Conservation (phyloP, 2,329 filamentous ascomycete species). For the Amauroascus niger region DNA sequence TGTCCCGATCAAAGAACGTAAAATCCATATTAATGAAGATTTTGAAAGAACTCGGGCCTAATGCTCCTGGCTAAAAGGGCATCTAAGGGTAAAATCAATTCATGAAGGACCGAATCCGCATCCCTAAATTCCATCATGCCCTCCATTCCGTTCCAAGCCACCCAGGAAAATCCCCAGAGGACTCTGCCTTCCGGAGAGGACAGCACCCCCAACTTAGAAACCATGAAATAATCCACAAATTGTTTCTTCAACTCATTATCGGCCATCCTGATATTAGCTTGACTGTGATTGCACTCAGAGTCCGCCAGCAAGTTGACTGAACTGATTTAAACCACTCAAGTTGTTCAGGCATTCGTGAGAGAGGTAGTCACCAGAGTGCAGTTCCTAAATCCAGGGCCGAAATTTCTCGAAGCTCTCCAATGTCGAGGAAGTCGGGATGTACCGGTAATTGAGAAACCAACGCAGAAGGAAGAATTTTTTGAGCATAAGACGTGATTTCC, state of each 20-base stretch:
- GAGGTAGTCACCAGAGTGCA: neutral
- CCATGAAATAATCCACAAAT: neutral
- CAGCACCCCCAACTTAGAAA: neutral
- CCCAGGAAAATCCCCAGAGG: neutral
- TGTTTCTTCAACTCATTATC: neutral
- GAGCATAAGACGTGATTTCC: neutral
- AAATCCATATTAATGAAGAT: too few relatives aligned
- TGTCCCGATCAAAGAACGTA: constrained; percentile 4
- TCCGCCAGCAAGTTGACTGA: neutral
- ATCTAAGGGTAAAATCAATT: neutral
- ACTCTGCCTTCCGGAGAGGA: neutral
- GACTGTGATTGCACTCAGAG: neutral
- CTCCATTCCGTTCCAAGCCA: neutral
- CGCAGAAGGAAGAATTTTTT: neutral
- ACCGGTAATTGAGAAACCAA: neutral
- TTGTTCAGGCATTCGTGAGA: neutral
- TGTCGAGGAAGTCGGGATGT: neutral
- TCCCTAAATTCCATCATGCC: neutral
- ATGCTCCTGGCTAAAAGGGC: neutral
- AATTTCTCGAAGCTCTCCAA: constrained; percentile 1
- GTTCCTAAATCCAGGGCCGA: neutral
- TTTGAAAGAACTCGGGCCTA: too few relatives aligned
- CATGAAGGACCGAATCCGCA: neutral
- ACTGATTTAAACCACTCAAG: neutral
- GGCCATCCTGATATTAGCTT: neutral